phyloP scores from a whole-genome alignment of 2,329 filamentous ascomycete species.

The Decorospora gaudefroyi region DNA sequence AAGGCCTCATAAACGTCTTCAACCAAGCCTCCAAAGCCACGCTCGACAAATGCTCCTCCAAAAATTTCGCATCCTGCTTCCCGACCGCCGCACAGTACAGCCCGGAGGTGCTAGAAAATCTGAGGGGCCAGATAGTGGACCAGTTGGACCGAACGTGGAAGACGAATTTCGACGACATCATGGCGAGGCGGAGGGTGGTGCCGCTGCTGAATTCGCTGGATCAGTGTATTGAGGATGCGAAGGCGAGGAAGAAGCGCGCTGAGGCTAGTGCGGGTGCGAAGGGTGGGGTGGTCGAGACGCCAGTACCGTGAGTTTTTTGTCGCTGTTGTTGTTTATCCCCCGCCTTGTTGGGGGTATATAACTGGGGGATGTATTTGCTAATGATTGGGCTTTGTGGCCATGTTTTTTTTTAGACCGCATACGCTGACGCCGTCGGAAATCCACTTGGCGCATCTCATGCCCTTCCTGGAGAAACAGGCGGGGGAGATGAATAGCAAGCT shows the following conservation, averaged over 20 bases:
- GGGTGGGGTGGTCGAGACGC: conserved; percentile 41
- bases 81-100: conserved; percentile 64
- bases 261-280: conserved; percentile 46
- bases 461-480: conserved; percentile 59
- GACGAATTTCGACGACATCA: conserved; percentile 64
- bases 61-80: conserved; percentile 66
- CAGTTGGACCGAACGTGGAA: conserved; percentile 62
- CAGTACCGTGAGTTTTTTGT: conserved; percentile 58
- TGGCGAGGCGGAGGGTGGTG: conserved; percentile 61
- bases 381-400: too few species aligned
- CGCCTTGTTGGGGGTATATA: too few species aligned
- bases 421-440: conserved; percentile 61
- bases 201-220: conserved; percentile 65
- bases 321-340: too few species aligned
- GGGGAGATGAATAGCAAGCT: conserved; percentile 57
- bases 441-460: conserved; percentile 62
- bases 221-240: conserved; percentile 62
- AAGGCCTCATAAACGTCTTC: conserved; percentile 64
- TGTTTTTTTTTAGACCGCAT: too few species aligned
- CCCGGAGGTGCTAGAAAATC: conserved; percentile 59
- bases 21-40: conserved; percentile 62
- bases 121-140: conserved; percentile 63
- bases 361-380: too few species aligned
- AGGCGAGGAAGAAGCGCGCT: conserved; percentile 54
- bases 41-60: conserved; percentile 63